Evolutionary conservation across 768 basidiomycete species (phyloP), one percentile per base, ranked within the genome.

Genomic region (Tephrocybe rancida): DNA sequence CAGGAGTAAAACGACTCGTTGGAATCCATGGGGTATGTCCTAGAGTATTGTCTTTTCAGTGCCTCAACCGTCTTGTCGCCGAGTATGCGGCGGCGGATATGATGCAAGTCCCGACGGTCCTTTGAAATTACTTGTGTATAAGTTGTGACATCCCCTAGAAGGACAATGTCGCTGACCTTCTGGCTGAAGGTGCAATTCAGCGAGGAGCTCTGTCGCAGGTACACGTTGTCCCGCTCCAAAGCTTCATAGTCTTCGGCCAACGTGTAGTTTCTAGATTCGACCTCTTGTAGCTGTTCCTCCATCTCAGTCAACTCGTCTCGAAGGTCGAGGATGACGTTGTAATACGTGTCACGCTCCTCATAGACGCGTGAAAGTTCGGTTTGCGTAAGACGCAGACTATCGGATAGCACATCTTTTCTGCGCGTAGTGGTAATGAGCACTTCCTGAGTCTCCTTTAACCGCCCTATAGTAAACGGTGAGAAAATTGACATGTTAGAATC

Each of bases 101-200:
- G 38, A 42, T 53, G 45, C 29, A 53, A 37, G n/a, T 46, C 38
- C 18, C 52, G 45, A 22, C 52, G 52, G 22, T 53, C 52, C 52
- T 53, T 39, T 21, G 1, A 5, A 38, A 21, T 18, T 4, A 8
- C 16, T 8, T 44, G 9, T 32, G 35, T 14, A 30, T 18, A n/a
- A 41, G 6, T 41, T 41, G 21, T 27, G 6, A 10, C 11, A 30
- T 24, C 16, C 21, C 10, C 18, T 5, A 22, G 5, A 11, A 19
- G 8, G 22, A 8, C 1, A 14, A 29, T 8, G 7, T 39, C 8
- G 7, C 45, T 25, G 30, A 53, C 52, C 52, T 53, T 45, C n/a
- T 48, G 39, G 8, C 37, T 37, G 6, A 42, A 16, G 24, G 26
- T 41, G 4, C 21, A 5, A 5, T 19, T 41, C 21, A 41, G 13